A percentile compares a stretch with the other conserved stretches of the same genome.
These are phyloP conservation scores for Papiliotrema nemorosa DNA, from an alignment of 1,284 basidiomycete genomes.

Conservation along the genomic window DNA sequence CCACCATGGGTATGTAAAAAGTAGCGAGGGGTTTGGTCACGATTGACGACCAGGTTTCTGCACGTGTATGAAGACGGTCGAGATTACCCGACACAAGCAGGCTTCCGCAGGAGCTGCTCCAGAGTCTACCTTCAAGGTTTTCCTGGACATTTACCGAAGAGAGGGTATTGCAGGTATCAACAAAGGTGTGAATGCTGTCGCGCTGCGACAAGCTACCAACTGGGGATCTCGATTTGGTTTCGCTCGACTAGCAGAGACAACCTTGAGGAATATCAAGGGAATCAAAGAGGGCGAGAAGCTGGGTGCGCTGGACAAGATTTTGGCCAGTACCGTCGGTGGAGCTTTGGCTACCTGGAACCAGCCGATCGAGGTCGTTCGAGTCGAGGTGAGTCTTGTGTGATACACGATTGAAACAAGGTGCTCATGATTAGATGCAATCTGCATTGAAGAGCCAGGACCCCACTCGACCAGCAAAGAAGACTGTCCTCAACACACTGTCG, in stretches of 20 bases:
- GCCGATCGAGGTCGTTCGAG: constrained; percentile 73
- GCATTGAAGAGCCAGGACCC: constrained; percentile 77
- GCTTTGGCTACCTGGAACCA: constrained; percentile 99
- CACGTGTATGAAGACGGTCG: constrained; percentile 97
- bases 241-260: constrained; percentile 82
- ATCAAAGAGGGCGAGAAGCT: constrained; percentile 55
- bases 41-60: constrained; percentile 72
- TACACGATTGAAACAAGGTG: not conserved
- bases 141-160: constrained; percentile 86
- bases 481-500: constrained; percentile 80
- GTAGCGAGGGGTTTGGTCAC: too few relatives aligned
- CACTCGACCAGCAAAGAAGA: constrained; percentile 81
- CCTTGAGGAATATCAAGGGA: constrained; percentile 66
- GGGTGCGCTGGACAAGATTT: constrained; percentile 77
- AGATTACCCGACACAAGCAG: constrained; percentile 97
- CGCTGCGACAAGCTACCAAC: constrained; percentile 95
- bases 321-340: constrained; percentile 85
- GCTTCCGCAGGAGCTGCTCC: constrained; percentile 83
- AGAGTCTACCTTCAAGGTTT: constrained; percentile 91
- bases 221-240: constrained; percentile 99
- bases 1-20: constrained; percentile 78
- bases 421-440: constrained; percentile 80
- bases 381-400: constrained; percentile 35
- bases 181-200: constrained; percentile 99
- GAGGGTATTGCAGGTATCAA: constrained; percentile 97